phyloP scores from a whole-genome alignment of 345 rosid genomes.

The Sonneratia caseolaris region DNA sequence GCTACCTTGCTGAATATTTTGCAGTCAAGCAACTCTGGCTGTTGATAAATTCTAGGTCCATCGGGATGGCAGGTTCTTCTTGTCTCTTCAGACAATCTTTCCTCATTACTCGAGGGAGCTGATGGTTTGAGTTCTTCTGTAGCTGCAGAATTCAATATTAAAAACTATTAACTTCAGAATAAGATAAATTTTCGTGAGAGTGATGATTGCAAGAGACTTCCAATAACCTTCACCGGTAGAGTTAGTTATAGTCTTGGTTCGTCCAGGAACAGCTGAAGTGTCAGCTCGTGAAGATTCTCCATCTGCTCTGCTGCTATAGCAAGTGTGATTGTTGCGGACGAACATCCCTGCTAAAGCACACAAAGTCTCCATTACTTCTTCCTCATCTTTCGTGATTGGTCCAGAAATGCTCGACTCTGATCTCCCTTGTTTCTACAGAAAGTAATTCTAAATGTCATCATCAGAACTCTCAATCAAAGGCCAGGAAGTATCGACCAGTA shows the following conservation, averaged over 20 bases:
- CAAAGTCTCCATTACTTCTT: slow-evolving; percentile 81
- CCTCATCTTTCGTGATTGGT: slow-evolving; percentile 81
- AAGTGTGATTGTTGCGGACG: slow-evolving; percentile 10
- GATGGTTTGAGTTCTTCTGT: slow-evolving; percentile 14
- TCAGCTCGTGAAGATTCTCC: slow-evolving; percentile 20
- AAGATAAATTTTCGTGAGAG: neutral
- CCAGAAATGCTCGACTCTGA: slow-evolving; percentile 15
- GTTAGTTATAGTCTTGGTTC: slow-evolving; percentile 10
- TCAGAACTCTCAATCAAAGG: neutral
- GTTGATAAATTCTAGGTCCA: slow-evolving; percentile 16
- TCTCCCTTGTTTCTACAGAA: slow-evolving; percentile 2
- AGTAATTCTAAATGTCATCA: neutral
- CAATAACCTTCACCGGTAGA: slow-evolving; percentile 11
- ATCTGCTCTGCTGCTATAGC: slow-evolving; percentile 7
- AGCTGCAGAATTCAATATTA: slow-evolving; percentile 13
- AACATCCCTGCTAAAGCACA: slow-evolving; percentile 76
- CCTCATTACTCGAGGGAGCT: slow-evolving; percentile 11
- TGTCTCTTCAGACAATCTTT: slow-evolving; percentile 17
- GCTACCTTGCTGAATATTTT: slow-evolving; percentile 1
- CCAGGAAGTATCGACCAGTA: neutral
- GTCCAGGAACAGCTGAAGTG: slow-evolving; percentile 21
- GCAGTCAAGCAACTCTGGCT: slow-evolving; percentile 1
- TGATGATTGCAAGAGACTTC: slow-evolving; percentile 9
- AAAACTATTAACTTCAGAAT: neutral
- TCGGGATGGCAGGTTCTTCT: slow-evolving; percentile 10